phyloP scores from a whole-genome alignment of 768 basidiomycete genomes.

The Galerina marginata region DNA sequence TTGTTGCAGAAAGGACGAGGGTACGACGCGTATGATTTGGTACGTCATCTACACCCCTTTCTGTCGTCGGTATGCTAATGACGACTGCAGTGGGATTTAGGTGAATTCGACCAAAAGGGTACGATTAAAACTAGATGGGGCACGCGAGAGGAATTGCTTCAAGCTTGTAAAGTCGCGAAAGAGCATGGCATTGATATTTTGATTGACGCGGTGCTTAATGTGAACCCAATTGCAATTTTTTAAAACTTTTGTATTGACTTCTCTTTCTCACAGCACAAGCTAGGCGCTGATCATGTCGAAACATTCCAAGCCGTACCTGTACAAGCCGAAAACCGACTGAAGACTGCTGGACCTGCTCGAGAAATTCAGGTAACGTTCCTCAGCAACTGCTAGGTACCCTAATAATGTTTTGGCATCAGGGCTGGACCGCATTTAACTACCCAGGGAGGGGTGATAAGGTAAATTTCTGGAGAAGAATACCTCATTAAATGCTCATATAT shows the following conservation, averaged over 20 bases:
- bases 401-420: conserved; percentile 57
- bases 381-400: too few species aligned
- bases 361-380: conserved; percentile 75
- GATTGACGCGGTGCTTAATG: conserved; percentile 91
- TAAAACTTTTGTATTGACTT: conserved; percentile 12
- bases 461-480: neutral
- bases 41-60: conserved; percentile 33
- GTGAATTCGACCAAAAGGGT: conserved; percentile 84
- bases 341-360: conserved; percentile 58
- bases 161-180: conserved; percentile 71
- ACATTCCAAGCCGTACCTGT: conserved; percentile 72
- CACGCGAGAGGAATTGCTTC: conserved; percentile 76
- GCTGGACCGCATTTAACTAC: conserved; percentile 89
- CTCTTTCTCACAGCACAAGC: conserved; percentile 63
- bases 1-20: conserved; percentile 66
- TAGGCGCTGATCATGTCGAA: conserved; percentile 83
- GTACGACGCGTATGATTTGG: conserved; percentile 88
- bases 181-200: conserved; percentile 74
- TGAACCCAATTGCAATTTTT: conserved; percentile 35
- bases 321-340: conserved; percentile 68
- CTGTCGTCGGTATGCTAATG: neutral
- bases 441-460: conserved; percentile 69
- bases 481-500: neutral
- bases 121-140: conserved; percentile 83
- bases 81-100: conserved; percentile 76